These are phyloP conservation scores for Malassezia yamatoensis DNA, from an alignment of 1,284 basidiomycete genomes.

Conservation along the genomic window DNA sequence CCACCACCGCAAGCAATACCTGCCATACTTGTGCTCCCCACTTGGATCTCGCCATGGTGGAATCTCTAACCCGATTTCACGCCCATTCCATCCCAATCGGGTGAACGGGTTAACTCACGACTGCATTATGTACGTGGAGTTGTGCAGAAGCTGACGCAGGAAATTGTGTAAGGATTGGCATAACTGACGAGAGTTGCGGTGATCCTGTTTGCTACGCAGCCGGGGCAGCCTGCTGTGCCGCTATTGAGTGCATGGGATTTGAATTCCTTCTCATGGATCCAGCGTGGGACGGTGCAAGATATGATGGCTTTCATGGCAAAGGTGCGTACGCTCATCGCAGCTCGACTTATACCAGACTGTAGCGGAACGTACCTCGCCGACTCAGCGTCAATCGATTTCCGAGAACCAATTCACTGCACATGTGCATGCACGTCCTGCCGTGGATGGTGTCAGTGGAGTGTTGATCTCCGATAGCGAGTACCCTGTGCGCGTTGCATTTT, in stretches of 20 bases:
- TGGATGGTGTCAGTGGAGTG: slow-evolving; percentile 57
- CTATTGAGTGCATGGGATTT: slow-evolving; percentile 72
- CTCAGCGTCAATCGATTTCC: slow-evolving; percentile 71
- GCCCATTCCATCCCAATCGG: not conserved
- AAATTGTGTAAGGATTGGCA: slow-evolving; percentile 15
- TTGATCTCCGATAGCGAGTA: slow-evolving; percentile 93
- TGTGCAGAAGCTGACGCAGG: slow-evolving; percentile 2
- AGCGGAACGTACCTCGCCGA: slow-evolving; percentile 66
- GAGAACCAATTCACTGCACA: slow-evolving; percentile 91
- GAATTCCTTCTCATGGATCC: slow-evolving; percentile 86
- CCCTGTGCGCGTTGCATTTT: slow-evolving; percentile 90
- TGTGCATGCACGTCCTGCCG: slow-evolving; percentile 58
- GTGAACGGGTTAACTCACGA: not conserved
- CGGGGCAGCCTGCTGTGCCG: slow-evolving; percentile 51
- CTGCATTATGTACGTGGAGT: slow-evolving; percentile 2
- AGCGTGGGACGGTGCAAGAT: slow-evolving; percentile 54
- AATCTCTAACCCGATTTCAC: not conserved
- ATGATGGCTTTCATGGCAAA: slow-evolving; percentile 48
- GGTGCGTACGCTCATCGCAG: slow-evolving; percentile 20
- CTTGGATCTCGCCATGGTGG: not conserved
- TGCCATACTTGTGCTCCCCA: not conserved
- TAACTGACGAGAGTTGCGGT: slow-evolving; percentile 21
- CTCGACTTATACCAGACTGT: slow-evolving; percentile 56
- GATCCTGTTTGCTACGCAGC: slow-evolving; percentile 40
- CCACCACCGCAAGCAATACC: not conserved